Percentiles rank a stretch among this genome's conserved stretches.
Conservation (phyloP, 2,329 filamentous ascomycete species). For the Verticillium longisporum region DNA sequence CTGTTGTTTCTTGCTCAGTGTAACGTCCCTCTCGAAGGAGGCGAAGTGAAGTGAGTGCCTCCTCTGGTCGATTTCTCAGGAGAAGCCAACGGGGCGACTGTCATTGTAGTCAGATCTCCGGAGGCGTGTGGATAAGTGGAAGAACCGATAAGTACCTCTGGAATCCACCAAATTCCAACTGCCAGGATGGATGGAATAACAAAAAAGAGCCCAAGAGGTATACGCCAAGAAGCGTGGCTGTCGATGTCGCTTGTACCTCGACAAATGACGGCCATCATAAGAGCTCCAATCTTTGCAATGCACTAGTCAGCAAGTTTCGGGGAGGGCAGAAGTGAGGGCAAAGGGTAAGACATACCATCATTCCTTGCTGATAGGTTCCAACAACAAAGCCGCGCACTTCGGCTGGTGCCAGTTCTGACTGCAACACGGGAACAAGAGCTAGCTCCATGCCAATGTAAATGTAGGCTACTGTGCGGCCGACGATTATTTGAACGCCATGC, state of each 20-base stretch:
- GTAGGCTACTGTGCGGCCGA: slow-evolving; percentile 26
- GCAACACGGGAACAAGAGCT: slow-evolving; percentile 25
- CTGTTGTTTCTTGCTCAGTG: not conserved
- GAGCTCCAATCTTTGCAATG: not conserved
- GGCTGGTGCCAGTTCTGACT: slow-evolving; percentile 24
- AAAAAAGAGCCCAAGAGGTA: slow-evolving; percentile 25
- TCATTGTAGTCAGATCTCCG: not conserved
- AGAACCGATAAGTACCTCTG: slow-evolving; percentile 6
- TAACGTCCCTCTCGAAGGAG: slow-evolving; percentile 4
- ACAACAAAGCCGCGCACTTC: slow-evolving; percentile 24
- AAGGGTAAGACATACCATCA: slow-evolving; percentile 13
- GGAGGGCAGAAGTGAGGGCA: not conserved
- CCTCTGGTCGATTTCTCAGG: slow-evolving; percentile 10
- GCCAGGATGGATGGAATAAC: slow-evolving; percentile 20
- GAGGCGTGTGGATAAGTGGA: not conserved
- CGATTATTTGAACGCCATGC: slow-evolving; percentile 21
- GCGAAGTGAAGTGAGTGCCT: slow-evolving; percentile 14
- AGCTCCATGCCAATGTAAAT: slow-evolving; percentile 32
- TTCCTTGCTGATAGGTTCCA: slow-evolving; percentile 24
- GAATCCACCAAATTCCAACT: slow-evolving; percentile 17
- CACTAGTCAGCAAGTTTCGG: not conserved
- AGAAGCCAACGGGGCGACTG: slow-evolving; percentile 19
- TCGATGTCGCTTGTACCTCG: slow-evolving; percentile 18
- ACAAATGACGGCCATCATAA: slow-evolving; percentile 20
- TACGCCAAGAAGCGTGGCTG: slow-evolving; percentile 21